phyloP scores from a whole-genome alignment of 768 basidiomycete genomes.

The Hortiboletus campestris region DNA sequence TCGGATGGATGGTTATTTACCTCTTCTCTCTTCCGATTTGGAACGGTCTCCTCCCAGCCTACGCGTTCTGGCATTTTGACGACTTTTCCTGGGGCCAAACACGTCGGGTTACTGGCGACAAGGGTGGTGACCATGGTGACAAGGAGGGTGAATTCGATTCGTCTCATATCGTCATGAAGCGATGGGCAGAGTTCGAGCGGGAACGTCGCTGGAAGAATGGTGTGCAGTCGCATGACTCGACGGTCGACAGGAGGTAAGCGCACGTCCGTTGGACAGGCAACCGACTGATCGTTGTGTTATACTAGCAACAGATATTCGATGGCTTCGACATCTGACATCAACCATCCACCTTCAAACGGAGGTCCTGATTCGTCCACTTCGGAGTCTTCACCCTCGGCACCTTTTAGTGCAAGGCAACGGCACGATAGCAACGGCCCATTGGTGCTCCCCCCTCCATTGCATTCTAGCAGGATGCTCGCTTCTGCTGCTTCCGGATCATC shows the following conservation, averaged over 20 bases:
- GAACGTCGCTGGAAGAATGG: constrained; percentile 93
- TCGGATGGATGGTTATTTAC: constrained; percentile 98
- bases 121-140: constrained; percentile 72
- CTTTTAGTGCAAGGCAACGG: constrained; percentile 48
- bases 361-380: constrained; percentile 58
- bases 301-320: constrained; percentile 67
- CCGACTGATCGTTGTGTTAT: constrained; percentile 23
- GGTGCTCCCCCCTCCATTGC: constrained; percentile 73
- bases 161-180: constrained; percentile 95
- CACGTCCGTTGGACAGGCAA: neutral
- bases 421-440: constrained; percentile 70
- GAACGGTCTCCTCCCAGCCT: constrained; percentile 94
- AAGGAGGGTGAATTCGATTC: constrained; percentile 99
- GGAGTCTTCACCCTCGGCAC: constrained; percentile 46
- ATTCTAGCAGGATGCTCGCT: constrained; percentile 52
- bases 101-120: constrained; percentile 74
- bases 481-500: constrained; percentile 45
- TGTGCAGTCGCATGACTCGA: constrained; percentile 76
- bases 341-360: constrained; percentile 49
- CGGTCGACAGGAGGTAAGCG: constrained; percentile 66
- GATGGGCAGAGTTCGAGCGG: constrained; percentile 97
- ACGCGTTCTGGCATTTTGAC: constrained; percentile 99
- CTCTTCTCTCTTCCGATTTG: constrained; percentile 91
- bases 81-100: constrained; percentile 99
- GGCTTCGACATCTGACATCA: constrained; percentile 75